A percentile compares a stretch with the other conserved stretches of the same genome.
Evolutionary conservation across 2,329 filamentous ascomycete species (phyloP).

Genomic region (Penicillium vulpinum): DNA sequence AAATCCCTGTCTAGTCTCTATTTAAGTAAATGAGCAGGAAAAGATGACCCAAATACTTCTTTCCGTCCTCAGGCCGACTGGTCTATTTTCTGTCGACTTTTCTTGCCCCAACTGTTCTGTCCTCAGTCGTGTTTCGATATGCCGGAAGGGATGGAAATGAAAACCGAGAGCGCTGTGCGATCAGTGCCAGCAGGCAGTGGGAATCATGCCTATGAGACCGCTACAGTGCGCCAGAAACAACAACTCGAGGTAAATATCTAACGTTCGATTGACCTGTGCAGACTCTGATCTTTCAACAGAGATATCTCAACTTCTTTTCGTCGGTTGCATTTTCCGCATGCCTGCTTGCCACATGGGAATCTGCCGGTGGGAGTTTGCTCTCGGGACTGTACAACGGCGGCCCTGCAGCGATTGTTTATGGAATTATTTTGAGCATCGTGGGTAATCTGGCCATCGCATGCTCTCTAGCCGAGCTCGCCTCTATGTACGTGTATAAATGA

Average conservation of each 20-base stretch:
- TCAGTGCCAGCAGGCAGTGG: constrained; percentile 8
- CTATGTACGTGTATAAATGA: constrained; percentile 27
- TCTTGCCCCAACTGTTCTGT: neutral
- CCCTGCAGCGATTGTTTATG: constrained; percentile 37
- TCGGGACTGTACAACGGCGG: constrained; percentile 35
- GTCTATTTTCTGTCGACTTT: neutral
- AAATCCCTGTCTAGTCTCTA: constrained; percentile 9
- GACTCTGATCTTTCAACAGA: constrained; percentile 10
- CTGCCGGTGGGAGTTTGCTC: constrained; percentile 23
- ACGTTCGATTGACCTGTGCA: neutral
- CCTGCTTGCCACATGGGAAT: constrained; percentile 43
- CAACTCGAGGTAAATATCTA: constrained; percentile 10
- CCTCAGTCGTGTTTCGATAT: neutral
- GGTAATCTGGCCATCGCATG: constrained; percentile 38
- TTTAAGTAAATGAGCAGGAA: neutral
- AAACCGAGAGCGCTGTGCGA: constrained; percentile 7
- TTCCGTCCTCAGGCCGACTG: neutral
- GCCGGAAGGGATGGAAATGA: constrained; percentile 13
- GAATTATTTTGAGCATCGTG: constrained; percentile 32
- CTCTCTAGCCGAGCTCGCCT: constrained; percentile 42
- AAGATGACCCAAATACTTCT: constrained; percentile 4
- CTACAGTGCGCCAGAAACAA: constrained; percentile 9
- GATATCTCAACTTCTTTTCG: constrained; percentile 36
- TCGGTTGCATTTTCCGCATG: constrained; percentile 41
- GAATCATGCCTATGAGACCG: constrained; percentile 7